phyloP scores from a whole-genome alignment of 495 filamentous ascomycete genomes.

The Oleoguttula mirabilis region DNA sequence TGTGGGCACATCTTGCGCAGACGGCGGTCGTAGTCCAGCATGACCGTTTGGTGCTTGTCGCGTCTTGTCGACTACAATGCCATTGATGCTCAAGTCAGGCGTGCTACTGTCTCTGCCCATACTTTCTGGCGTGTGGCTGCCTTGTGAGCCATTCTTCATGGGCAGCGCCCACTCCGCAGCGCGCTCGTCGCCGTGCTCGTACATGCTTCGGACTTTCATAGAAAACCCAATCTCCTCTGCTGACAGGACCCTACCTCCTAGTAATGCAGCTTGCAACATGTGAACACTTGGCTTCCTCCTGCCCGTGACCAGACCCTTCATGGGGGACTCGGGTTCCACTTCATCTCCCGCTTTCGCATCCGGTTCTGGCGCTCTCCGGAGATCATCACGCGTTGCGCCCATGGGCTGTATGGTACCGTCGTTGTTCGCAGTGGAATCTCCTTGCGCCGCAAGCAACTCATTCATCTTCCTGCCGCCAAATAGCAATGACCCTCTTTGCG shows the following conservation, averaged over 20 bases:
- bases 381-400: background rate
- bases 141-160: background rate
- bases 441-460: constrained; percentile 16
- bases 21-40: background rate
- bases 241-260: constrained; percentile 42
- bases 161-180: constrained; percentile 37
- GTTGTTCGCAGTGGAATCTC: background rate
- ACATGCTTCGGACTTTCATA: constrained; percentile 82
- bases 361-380: background rate
- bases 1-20: constrained; percentile 3
- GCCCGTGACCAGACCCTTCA: constrained; percentile 9
- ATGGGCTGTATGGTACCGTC: constrained; percentile 8
- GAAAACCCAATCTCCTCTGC: constrained; percentile 77
- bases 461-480: constrained; percentile 43
- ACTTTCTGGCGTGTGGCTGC: background rate
- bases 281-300: constrained; percentile 17
- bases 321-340: background rate
- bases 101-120: constrained; percentile 1
- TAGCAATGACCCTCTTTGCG: constrained; percentile 54
- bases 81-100: background rate
- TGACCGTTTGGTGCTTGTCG: background rate
- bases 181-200: constrained; percentile 57
- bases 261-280: constrained; percentile 13
- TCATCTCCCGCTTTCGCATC: background rate
- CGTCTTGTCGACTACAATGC: background rate